Evolutionary conservation across 2,329 filamentous ascomycete species (phyloP), one percentile per base, ranked within the genome.

Genomic region (Sphaerulina vaccinii): DNA sequence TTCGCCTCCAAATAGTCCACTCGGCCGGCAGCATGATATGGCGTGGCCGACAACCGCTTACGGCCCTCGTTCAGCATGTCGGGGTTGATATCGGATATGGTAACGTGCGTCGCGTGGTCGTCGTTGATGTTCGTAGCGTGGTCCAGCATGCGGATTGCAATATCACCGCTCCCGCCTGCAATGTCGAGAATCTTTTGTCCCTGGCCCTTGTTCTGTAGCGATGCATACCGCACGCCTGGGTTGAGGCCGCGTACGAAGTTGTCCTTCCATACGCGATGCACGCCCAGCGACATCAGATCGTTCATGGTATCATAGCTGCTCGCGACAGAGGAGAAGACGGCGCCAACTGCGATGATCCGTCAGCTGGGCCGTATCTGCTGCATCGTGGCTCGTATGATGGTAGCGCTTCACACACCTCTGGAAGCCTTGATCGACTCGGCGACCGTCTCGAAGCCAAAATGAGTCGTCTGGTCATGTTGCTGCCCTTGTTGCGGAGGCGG

Each of bases 261-360:
- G 73, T 97, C 92, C 76, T 88, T 99, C 93, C 93, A 99, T 32
- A 99, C 77, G 37, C 93, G 87, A 72, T 99, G 93, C 74, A 96
- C 91, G 49, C 93, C 93, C 41, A 99, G 82, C 6, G 93, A 97
- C 93, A 99, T 99, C 62, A 97, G 81, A 71, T 99, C 93, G 75
- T 99, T 99, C 93, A 99, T 99, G 57, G 86, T 87, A 72, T 99
- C 93, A 74, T 99, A 99, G 15, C 87, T 90, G 57, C 88, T 85
- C 61, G 93, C 93, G 35, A 99, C 93, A 61, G 87, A 96, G 71
- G 89, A 92, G 76, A 99, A 99, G 52, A 99, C 93, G 36, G 82
- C 84, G 54, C 87, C 87, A 35, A 96, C 91, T 79, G 75, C 71
- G 60, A 2, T 11, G 32, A 2, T 9, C 13, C 19, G 42, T 64